Evolutionary conservation across 768 basidiomycete species (phyloP).

Genomic region (Porpolomopsis calyptriformis): DNA sequence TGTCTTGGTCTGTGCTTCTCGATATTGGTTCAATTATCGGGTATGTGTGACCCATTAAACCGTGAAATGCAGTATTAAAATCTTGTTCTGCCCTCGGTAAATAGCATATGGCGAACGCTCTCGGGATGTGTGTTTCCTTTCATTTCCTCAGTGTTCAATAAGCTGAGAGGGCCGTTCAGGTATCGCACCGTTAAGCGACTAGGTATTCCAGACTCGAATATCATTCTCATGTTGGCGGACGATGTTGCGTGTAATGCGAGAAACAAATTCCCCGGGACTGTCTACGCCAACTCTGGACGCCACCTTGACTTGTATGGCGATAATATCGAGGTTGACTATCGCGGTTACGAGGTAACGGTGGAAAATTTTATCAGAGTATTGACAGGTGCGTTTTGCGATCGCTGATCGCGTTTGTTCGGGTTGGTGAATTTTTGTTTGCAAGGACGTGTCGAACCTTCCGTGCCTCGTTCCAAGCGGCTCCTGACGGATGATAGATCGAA

Average conservation of each 20-base stretch:
- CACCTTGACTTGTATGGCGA: conserved; percentile 89
- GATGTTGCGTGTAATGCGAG: conserved; percentile 90
- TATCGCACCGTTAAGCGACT: conserved; percentile 97
- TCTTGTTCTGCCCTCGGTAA: background rate
- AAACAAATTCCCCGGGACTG: conserved; percentile 85
- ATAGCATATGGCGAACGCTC: conserved; percentile 98
- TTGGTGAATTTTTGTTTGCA: conserved; percentile 21
- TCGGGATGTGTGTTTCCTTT: conserved; percentile 69
- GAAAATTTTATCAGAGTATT: conserved; percentile 90
- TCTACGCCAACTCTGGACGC: conserved; percentile 80
- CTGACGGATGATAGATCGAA: conserved; percentile 86
- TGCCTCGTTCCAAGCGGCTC: conserved; percentile 87
- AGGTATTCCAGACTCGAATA: conserved; percentile 96
- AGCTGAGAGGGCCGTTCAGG: conserved; percentile 34
- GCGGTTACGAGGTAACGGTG: conserved; percentile 96
- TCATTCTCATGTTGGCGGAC: conserved; percentile 98
- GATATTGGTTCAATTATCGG: conserved; percentile 98
- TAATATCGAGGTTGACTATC: conserved; percentile 95
- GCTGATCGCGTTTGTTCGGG: background rate
- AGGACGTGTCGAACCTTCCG: conserved; percentile 78
- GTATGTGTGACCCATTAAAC: conserved; percentile 37
- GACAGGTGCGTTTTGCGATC: conserved; percentile 51
- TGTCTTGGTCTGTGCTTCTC: conserved; percentile 84
- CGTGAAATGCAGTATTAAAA: conserved; percentile 1
- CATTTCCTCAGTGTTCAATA: background rate